Base-by-base conservation (phyloP, 2,329 filamentous ascomycete genomes). In the Exophiala sp. region DNA sequence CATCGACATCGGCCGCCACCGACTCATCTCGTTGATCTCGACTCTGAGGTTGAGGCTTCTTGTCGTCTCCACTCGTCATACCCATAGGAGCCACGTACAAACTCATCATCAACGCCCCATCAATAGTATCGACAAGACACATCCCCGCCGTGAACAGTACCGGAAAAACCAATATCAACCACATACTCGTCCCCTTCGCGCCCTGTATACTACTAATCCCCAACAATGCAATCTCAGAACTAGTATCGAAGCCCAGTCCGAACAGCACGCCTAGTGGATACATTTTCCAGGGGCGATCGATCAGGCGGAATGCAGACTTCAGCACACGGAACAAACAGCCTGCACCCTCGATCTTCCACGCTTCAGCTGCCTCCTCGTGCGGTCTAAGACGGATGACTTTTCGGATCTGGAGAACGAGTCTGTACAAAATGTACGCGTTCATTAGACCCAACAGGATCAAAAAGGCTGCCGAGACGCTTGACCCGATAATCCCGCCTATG, bases 51-150 rank as follows among this genome's bases (percentile, higher is more conserved):
- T 29, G 16, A 39, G 36, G 36, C 34, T 55, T 54, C 32, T 59
- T 46, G 24, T 48, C 39, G 36, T 63, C 63, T 11, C 66, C 61
- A 5, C 49, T 55, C 5, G 49, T 46, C 16, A 72, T 70, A 6
- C 47, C 44, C 16, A 72, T 70, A 1, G 73, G 74, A 53, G 75
- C 73, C 33, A 91, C 91, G 71, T 99, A 97, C 1, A 97, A 77
- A 0, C 87, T 86, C 83, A 96, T 91, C 91, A 97, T 97, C 16
- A 96, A 78, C 1, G 92, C 92, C 20, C 92, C 92, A 64, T 97
- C 94, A 0, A 86, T 87, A 0, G 91, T 96, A 71, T 97, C 94
- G 5, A 97, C 77, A 18, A 97, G 79, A 69, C 91, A 96, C 94
- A 99, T 97, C 54, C 90, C 94, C 1, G 88, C 89, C 86, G 92